Conservation (phyloP, 2,329 filamentous ascomycete genomes). For the Fusarium heterosporum region DNA sequence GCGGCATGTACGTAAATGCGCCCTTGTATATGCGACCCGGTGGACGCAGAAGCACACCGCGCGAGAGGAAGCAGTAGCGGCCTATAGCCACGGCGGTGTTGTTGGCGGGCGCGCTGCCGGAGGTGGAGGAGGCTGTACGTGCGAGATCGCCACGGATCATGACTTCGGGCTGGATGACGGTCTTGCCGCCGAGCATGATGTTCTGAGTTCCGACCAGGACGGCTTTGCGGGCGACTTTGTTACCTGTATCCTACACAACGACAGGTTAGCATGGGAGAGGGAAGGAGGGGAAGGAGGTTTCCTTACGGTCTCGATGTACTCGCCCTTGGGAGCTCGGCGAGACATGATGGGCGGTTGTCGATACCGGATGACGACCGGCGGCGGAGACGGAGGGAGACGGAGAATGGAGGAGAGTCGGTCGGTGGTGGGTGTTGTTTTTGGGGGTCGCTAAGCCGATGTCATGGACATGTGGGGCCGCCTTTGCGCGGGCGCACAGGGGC, state of each 20-base stretch:
- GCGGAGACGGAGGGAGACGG: conserved; percentile 17
- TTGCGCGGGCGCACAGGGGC: conserved; percentile 4
- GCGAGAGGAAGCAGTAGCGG: conserved; percentile 88
- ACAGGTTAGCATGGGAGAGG: conserved; percentile 1
- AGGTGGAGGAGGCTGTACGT: conserved; percentile 62
- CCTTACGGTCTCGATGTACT: conserved; percentile 94
- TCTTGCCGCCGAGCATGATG: conserved; percentile 96
- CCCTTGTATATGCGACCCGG: conserved; percentile 86
- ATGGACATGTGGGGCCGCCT: conserved; percentile 38
- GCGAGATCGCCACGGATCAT: conserved; percentile 93
- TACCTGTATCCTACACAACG: conserved; percentile 83
- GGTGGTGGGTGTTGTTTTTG: conserved; percentile 28
- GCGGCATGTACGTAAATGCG: conserved; percentile 82
- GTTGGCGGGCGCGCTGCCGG: conserved; percentile 57
- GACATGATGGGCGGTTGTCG: conserved; percentile 67
- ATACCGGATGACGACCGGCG: conserved; percentile 26
- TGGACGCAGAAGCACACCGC: conserved; percentile 81
- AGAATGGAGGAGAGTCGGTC: conserved; percentile 23
- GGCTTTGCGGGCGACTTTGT: conserved; percentile 95
- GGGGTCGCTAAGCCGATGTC: conserved; percentile 25
- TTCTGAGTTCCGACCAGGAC: conserved; percentile 95
- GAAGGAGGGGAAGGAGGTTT: background rate
- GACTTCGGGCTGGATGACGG: conserved; percentile 94
- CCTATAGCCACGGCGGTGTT: conserved; percentile 86
- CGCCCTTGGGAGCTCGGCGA: conserved; percentile 82